phyloP scores from a whole-genome alignment of 768 basidiomycete genomes.

The Phylloporus rhodoxanthus region DNA sequence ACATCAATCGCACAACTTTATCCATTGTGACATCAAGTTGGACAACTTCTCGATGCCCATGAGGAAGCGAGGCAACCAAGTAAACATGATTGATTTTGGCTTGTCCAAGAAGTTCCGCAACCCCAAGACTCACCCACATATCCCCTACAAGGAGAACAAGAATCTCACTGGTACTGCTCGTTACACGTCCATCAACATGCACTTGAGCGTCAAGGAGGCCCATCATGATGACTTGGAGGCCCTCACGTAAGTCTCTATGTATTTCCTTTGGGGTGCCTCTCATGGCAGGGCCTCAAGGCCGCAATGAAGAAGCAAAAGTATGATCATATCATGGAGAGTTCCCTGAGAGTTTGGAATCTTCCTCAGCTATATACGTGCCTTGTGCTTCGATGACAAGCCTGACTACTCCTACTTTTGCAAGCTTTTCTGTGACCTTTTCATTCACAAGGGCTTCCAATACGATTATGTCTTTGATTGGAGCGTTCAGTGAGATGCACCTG shows the following conservation, averaged over 20 bases:
- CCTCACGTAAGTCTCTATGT: constrained; percentile 98
- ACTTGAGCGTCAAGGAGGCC: constrained; percentile 96
- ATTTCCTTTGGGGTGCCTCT: constrained; percentile 98
- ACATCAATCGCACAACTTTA: constrained; percentile 99
- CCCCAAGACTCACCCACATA: constrained; percentile 99
- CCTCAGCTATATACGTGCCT: constrained; percentile 97
- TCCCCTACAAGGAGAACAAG: constrained; percentile 99
- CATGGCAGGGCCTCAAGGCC: constrained; percentile 99
- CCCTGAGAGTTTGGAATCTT: constrained; percentile 99
- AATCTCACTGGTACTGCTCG: constrained; percentile 98
- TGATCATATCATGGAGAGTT: constrained; percentile 99
- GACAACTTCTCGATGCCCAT: constrained; percentile 99
- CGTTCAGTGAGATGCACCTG: constrained; percentile 70
- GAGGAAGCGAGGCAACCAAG: constrained; percentile 99
- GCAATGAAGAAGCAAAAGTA: constrained; percentile 99
- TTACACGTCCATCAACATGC: constrained; percentile 99
- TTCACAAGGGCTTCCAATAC: constrained; percentile 96
- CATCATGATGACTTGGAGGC: constrained; percentile 98
- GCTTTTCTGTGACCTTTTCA: constrained; percentile 96
- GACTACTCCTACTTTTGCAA: constrained; percentile 99
- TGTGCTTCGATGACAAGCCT: constrained; percentile 99
- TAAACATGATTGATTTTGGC: constrained; percentile 98
- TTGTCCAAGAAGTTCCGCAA: constrained; percentile 99
- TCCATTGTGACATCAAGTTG: constrained; percentile 97
- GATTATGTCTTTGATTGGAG: constrained; percentile 99